A percentile compares a stretch with the other conserved stretches of the same genome.
These are phyloP conservation scores for Ophiocordyceps polyrhachis-furcata DNA, from an alignment of 2,329 filamentous ascomycete species.

Conservation along the genomic window DNA sequence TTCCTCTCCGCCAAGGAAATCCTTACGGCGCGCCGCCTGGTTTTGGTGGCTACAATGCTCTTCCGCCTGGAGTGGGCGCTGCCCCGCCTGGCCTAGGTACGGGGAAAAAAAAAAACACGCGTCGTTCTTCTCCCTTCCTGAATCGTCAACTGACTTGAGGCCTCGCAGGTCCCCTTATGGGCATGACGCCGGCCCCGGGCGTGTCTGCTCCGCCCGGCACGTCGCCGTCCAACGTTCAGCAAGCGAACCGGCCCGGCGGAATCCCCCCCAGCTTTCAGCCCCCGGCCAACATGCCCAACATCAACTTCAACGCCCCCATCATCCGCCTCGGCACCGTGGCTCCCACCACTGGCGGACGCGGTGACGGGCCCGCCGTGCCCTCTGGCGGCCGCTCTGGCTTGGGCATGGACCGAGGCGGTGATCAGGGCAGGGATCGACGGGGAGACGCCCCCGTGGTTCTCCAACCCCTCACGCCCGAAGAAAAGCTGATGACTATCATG, in stretches of 20 bases:
- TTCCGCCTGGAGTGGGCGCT: slow-evolving; percentile 51
- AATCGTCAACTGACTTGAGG: background rate
- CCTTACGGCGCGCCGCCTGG: slow-evolving; percentile 63
- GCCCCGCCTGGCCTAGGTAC: slow-evolving; percentile 73
- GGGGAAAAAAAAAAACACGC: background rate
- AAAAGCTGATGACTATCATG: slow-evolving; percentile 82
- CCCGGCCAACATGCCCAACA: slow-evolving; percentile 82
- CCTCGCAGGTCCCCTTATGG: slow-evolving; percentile 50
- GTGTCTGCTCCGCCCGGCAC: slow-evolving; percentile 54
- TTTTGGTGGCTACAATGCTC: slow-evolving; percentile 48
- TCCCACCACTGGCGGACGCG: slow-evolving; percentile 26
- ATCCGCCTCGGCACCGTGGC: slow-evolving; percentile 83
- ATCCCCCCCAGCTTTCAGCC: slow-evolving; percentile 75
- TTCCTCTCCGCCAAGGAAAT: slow-evolving; percentile 12
- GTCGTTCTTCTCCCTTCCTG: background rate
- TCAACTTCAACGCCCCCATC: slow-evolving; percentile 94
- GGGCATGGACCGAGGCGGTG: slow-evolving; percentile 46
- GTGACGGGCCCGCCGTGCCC: slow-evolving; percentile 16
- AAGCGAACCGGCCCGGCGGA: slow-evolving; percentile 62
- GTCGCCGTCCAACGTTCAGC: slow-evolving; percentile 53
- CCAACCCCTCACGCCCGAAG: slow-evolving; percentile 70
- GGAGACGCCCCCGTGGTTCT: slow-evolving; percentile 53
- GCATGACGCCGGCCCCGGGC: slow-evolving; percentile 55
- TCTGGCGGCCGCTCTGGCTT: slow-evolving; percentile 24
- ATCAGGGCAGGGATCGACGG: slow-evolving; percentile 46